These are phyloP conservation scores for Seminavis robusta DNA, from an alignment of 108 stramenopile genomes.

Conservation along the genomic window DNA sequence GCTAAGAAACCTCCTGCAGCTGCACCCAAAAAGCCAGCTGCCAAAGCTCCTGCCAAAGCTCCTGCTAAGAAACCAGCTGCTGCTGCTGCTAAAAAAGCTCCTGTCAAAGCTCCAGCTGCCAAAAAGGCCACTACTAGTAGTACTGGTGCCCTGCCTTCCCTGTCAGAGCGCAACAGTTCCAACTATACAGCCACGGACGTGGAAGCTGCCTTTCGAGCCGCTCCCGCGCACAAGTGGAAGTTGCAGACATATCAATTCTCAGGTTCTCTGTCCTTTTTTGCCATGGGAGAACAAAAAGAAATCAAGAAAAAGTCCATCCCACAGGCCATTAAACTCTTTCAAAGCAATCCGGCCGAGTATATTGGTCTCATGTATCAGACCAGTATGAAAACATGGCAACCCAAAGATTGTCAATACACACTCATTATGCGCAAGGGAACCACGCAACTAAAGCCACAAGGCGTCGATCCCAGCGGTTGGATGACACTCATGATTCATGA, in stretches of 20 bases:
- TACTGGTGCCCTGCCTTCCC: too few species aligned
- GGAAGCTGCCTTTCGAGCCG: too few species aligned
- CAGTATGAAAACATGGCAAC: constrained; percentile 16
- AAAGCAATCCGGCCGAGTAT: constrained; percentile 22
- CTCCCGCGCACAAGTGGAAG: too few species aligned
- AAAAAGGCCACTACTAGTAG: too few species aligned
- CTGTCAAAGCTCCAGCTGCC: too few species aligned
- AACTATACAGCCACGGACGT: too few species aligned
- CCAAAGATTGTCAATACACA: constrained; percentile 17
- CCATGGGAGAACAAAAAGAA: constrained; percentile 15
- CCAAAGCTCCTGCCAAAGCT: too few species aligned
- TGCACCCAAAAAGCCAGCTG: too few species aligned
- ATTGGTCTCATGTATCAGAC: constrained; percentile 24
- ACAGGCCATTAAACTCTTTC: constrained; percentile 20
- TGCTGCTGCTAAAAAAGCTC: too few species aligned
- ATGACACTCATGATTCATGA: constrained; percentile 15
- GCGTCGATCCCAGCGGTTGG: constrained; percentile 5
- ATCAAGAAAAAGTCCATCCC: constrained; percentile 8
- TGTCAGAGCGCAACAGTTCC: too few species aligned
- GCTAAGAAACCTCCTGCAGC: too few species aligned
- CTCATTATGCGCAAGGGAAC: constrained; percentile 13
- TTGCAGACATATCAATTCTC: constrained; percentile 7
- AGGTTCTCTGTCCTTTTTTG: constrained; percentile 7
- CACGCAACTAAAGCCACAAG: constrained; percentile 2
- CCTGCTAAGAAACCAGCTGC: too few species aligned